Percentiles rank a stretch among this genome's conserved stretches.
Conservation (phyloP, 176 grass and related monocot species). For the Puya raimondii region DNA sequence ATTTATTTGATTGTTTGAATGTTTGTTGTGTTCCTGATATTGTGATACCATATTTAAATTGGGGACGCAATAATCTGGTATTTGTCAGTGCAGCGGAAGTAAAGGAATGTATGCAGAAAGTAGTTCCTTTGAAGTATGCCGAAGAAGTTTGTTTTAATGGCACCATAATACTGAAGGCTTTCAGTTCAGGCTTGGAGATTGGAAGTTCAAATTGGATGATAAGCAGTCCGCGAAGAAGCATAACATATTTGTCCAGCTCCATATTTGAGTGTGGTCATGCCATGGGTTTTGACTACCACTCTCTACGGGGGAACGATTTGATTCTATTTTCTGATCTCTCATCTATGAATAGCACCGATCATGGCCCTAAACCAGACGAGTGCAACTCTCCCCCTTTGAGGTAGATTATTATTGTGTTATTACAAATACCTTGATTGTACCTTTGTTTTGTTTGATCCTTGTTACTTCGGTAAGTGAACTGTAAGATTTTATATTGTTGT, state of each 20-base stretch:
- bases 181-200: constrained; percentile 88
- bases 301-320: constrained; percentile 56
- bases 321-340: constrained; percentile 86
- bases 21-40: not conserved
- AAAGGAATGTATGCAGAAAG: constrained; percentile 71
- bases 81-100: constrained; percentile 46
- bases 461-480: not conserved
- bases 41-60: not conserved
- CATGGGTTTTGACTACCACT: constrained; percentile 54
- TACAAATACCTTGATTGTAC: constrained; percentile 24
- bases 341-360: constrained; percentile 41
- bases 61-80: constrained; percentile 14
- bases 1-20: not conserved
- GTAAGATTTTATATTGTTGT: not conserved
- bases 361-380: constrained; percentile 16
- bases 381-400: constrained; percentile 13
- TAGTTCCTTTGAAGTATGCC: constrained; percentile 45
- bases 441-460: constrained; percentile 10
- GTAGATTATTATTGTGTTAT: constrained; percentile 5
- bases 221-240: constrained; percentile 52
- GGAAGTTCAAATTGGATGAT: constrained; percentile 81
- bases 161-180: constrained; percentile 61
- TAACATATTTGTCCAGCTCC: constrained; percentile 61
- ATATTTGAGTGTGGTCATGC: constrained; percentile 70
- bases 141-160: constrained; percentile 92